Percentiles rank a stretch among this genome's conserved stretches.
These are phyloP conservation scores for Penicillium sp. DNA, from an alignment of 2,329 filamentous ascomycete genomes.

Conservation along the genomic window DNA sequence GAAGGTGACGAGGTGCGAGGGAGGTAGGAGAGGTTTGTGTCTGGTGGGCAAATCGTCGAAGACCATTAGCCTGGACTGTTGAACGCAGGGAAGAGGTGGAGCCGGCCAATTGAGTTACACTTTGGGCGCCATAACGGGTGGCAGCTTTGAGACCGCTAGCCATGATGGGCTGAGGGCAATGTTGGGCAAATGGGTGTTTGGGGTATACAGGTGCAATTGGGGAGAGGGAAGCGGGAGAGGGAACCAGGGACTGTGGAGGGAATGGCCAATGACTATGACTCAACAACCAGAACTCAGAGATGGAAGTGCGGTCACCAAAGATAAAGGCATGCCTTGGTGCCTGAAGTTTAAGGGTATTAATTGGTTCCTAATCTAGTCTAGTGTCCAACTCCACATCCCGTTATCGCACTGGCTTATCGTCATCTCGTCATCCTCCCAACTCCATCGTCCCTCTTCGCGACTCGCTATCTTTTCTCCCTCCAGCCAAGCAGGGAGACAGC, in stretches of 20 bases:
- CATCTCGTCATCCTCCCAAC: slow-evolving; percentile 7
- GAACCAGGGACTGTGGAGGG: slow-evolving; percentile 3
- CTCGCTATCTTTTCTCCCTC: neutral
- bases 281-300: slow-evolving; percentile 1
- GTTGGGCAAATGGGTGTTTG: neutral
- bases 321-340: slow-evolving; percentile 1
- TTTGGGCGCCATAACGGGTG: slow-evolving; percentile 28
- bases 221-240: slow-evolving; percentile 2
- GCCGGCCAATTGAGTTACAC: slow-evolving; percentile 28
- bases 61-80: slow-evolving; percentile 28
- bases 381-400: slow-evolving; percentile 19
- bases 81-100: slow-evolving; percentile 26
- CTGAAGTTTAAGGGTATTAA: slow-evolving; percentile 1
- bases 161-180: slow-evolving; percentile 22
- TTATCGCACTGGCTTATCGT: slow-evolving; percentile 24
- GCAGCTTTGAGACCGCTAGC: slow-evolving; percentile 29
- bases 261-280: slow-evolving; percentile 8
- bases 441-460: neutral
- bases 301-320: neutral
- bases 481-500: neutral
- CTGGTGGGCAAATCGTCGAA: slow-evolving; percentile 37
- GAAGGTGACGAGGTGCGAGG: slow-evolving; percentile 75
- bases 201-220: slow-evolving; percentile 8
- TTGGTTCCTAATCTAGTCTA: slow-evolving; percentile 1
- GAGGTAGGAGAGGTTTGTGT: slow-evolving; percentile 47